Base-by-base conservation (phyloP, 106 monocot species). In the Vanilla planifolia region DNA sequence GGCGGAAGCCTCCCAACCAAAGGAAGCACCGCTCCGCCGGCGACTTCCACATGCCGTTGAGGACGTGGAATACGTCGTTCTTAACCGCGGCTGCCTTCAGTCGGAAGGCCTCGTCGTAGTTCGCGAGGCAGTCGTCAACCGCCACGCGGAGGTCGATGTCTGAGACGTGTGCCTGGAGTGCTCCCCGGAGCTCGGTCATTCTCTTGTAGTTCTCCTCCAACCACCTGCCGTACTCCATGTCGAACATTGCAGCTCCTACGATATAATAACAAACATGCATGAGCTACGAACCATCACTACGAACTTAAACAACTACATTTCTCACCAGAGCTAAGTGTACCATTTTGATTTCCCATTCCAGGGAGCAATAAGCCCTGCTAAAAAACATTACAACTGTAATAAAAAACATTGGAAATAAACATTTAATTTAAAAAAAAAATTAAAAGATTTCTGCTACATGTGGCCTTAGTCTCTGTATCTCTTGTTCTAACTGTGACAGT, bases 1-100 rank as follows among this genome's bases (percentile, higher is more conserved):
- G 91, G 27, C 84, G 70, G 73, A 92, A 98, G 23, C 96, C 96
- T 4, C 91, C 96, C 65, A 98, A 79, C 96, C 96, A 98, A 10
- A 98, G 76, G 66, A 88, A 98, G 59, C 91, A 92, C 40, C 92
- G 75, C 74, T 98, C 96, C 0, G 91, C 96, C 0, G 91, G 84
- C 33, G 84, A 68, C 5, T 66, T 73, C 96, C 96, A 98, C 91
- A 85, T 79, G 17, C 96, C 96, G 16, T 79, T 88, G 35, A 92
- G 79, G 55, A 98, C 74, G 56, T 98, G 86, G 68, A 98, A 88
- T 36, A 98, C 84, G 37, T 98, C 96, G 8, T 84, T 55, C 53
- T 75, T 84, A 3, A 69, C 87, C 0, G 84, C 84, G 4, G 60
- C 10, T n/a, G 57, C 63, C 56, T 88, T 98, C 30, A 98, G 45